A percentile compares a stretch with the other conserved stretches of the same genome.
Conservation (phyloP, 768 basidiomycete genomes). For the Dacryopinax primogenitus region DNA sequence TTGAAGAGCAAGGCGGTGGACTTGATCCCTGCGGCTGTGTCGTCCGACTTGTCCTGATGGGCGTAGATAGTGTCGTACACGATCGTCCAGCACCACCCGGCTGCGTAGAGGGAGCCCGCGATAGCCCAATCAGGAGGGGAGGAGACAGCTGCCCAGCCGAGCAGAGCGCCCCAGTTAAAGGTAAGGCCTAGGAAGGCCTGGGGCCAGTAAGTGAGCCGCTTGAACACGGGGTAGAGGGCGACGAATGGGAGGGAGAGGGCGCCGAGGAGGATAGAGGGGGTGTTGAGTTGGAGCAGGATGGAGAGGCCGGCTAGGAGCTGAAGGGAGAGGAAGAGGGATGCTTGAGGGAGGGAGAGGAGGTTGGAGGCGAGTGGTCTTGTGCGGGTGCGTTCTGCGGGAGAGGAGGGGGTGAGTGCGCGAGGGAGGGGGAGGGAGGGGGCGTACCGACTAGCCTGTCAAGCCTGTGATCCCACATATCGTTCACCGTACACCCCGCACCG, state of each 20-base stretch:
- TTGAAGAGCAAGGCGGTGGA: constrained; percentile 92
- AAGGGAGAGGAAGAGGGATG: constrained; percentile 54
- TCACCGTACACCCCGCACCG: constrained; percentile 95
- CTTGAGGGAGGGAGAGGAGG: constrained; percentile 61
- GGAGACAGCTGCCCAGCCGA: constrained; percentile 91
- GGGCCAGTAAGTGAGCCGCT: constrained; percentile 91
- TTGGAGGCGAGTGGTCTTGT: constrained; percentile 77
- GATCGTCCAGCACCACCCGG: constrained; percentile 84
- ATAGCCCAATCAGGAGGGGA: constrained; percentile 69
- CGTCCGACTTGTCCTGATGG: constrained; percentile 91
- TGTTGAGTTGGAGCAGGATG: constrained; percentile 80
- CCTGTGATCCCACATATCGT: constrained; percentile 95
- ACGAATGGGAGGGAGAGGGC: constrained; percentile 84
- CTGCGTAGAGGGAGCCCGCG: constrained; percentile 77
- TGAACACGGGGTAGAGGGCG: constrained; percentile 89
- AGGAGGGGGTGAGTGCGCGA: not conserved
- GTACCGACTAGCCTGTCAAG: constrained; percentile 84
- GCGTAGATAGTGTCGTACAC: constrained; percentile 98
- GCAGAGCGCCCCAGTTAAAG: constrained; percentile 93
- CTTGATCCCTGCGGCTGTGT: constrained; percentile 73
- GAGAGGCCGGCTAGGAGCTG: constrained; percentile 75
- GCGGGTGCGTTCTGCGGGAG: constrained; percentile 38
- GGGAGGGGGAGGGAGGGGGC: constrained; percentile 18
- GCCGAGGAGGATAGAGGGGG: constrained; percentile 88
- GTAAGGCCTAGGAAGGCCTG: constrained; percentile 88